phyloP scores from a whole-genome alignment of 2,329 filamentous ascomycete genomes.

The Mollisiaceae sp. region DNA sequence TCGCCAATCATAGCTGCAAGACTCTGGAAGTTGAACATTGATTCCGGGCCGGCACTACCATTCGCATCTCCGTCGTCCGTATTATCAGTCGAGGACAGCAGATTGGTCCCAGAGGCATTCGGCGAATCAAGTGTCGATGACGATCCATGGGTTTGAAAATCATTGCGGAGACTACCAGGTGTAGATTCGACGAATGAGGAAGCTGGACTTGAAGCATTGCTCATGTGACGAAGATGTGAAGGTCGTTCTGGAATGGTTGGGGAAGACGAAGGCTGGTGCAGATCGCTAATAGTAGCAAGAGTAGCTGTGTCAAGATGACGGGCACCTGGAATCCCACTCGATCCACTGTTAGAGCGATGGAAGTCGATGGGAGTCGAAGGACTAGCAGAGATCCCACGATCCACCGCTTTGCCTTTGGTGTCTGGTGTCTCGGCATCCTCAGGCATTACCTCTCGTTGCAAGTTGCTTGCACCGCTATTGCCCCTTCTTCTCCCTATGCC shows the following conservation, averaged over 20 bases:
- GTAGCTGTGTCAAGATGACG: constrained; percentile 34
- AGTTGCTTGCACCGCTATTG: constrained; percentile 64
- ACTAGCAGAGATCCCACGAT: constrained; percentile 50
- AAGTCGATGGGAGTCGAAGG: constrained; percentile 34
- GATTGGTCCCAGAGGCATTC: constrained; percentile 59
- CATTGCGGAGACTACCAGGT: constrained; percentile 49
- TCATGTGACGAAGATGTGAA: constrained; percentile 81
- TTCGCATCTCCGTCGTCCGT: constrained; percentile 57
- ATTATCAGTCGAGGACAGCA: constrained; percentile 46
- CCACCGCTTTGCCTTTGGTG: constrained; percentile 73
- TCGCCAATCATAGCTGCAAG: constrained; percentile 83
- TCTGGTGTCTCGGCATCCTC: constrained; percentile 47
- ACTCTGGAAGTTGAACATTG: constrained; percentile 91
- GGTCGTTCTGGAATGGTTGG: constrained; percentile 60
- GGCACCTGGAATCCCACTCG: constrained; percentile 32
- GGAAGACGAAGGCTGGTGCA: constrained; percentile 51
- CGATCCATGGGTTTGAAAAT: constrained; percentile 44
- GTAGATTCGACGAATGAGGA: constrained; percentile 77
- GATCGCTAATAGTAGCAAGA: constrained; percentile 38
- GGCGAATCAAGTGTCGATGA: constrained; percentile 55
- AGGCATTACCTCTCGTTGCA: constrained; percentile 60
- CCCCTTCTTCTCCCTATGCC: constrained; percentile 58
- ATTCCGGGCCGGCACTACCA: constrained; percentile 63
- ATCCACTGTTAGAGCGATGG: constrained; percentile 25
- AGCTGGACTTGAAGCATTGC: constrained; percentile 82